Base-by-base conservation (phyloP, 495 filamentous ascomycete species). In the Aspergillus wentii region DNA sequence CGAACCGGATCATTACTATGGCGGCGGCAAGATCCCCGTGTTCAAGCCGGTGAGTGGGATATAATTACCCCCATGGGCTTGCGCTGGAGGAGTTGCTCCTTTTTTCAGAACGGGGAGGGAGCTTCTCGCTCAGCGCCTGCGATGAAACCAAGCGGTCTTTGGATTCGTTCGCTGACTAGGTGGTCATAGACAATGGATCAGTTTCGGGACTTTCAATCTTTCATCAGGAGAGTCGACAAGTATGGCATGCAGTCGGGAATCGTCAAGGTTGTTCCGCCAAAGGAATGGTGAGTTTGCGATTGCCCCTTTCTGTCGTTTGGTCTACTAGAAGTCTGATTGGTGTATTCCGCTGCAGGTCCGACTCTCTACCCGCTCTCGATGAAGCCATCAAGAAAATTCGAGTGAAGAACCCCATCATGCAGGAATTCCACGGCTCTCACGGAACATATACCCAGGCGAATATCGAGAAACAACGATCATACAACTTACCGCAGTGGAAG, bases 211-310 rank as follows among this genome's bases (percentile, higher is more conserved):
- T 98, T 98, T 66, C 85, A 88, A 58, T 72, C 72, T 43, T 97
- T 89, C 64, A 82, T 94, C 69, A 73, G 80, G 30, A 92, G 85
- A 59, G 79, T 97, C 45, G 84, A 97, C 57, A 80, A 81, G 42
- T 94, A 96, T 59, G 92, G 92, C 49, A 98, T 97, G 92, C 84
- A 86, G 63, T 88, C 88, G 10, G 92, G 92, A 10, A 96, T 98
- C 52, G 75, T 96, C 52, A 97, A 97, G 60, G 84, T 98, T 31
- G 80, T 97, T 43, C 90, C 92, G 20, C 94, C 92, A 2, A 69
- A 84, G 52, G 94, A 96, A 80, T 98, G 92, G 92, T 87, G 72
- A 57, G 78, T 64, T 13, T 19, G 20, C n/a, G 11, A 28, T 13
- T 23, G 6, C 15, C 11, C 5, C n/a, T 15, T 4, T 33, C 16